phyloP scores from a whole-genome alignment of 768 basidiomycete genomes.

The Tubosaeta sp. region DNA sequence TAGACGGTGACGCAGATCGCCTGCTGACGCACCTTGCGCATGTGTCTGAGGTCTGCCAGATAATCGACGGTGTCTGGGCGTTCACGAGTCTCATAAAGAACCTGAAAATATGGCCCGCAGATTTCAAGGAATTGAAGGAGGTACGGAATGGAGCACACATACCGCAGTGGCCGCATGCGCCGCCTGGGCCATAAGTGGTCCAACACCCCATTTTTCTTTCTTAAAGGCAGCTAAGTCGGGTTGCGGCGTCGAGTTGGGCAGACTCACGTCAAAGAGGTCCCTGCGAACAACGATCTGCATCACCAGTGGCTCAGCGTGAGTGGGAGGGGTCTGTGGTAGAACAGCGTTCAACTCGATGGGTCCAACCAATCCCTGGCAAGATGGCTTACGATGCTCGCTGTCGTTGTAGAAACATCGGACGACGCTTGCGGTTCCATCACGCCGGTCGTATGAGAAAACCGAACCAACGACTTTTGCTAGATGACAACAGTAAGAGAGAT shows the following conservation, averaged over 20 bases:
- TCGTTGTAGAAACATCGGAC: neutral
- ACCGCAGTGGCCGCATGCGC: constrained; percentile 43
- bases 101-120: constrained; percentile 20
- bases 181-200: constrained; percentile 42
- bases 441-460: neutral
- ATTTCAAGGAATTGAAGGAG: neutral
- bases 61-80: constrained; percentile 36
- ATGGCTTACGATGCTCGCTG: neutral
- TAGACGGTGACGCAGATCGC: neutral
- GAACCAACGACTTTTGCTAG: neutral
- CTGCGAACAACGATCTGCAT: constrained; percentile 44
- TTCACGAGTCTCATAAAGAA: constrained; percentile 38
- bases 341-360: neutral
- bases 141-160: neutral
- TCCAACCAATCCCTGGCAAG: neutral
- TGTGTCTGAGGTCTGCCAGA: constrained; percentile 34
- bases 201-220: constrained; percentile 41
- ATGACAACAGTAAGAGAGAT: neutral
- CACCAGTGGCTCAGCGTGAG: constrained; percentile 25
- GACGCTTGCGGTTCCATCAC: constrained; percentile 1
- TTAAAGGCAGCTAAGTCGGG: constrained; percentile 16
- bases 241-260: neutral
- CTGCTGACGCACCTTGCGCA: constrained; percentile 36
- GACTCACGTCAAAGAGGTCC: constrained; percentile 39
- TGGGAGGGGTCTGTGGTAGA: neutral